Evolutionary conservation across 306 rosid genomes (phyloP), one percentile per base, ranked within the genome.

Genomic region (Dalbergia oliveri): DNA sequence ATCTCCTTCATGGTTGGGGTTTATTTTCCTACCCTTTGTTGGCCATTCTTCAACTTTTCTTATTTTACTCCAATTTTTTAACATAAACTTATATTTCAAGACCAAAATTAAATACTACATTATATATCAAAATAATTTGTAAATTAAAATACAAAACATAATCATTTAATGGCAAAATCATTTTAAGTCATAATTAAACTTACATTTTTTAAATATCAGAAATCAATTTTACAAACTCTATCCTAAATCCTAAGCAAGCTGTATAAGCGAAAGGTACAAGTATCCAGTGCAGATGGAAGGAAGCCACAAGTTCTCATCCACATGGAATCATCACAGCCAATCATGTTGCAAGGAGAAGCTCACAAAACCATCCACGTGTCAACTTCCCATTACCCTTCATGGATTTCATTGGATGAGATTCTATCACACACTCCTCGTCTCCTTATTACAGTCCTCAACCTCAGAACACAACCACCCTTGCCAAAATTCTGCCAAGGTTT

Each of bases 331-430:
- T 47, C 58, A 51, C 75, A 67, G 51, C 90, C 91, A 91, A 84
- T 86, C 87, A 71, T 44, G 19, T 18, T 8, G 44, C 69, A 73
- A 43, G 4, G 6, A 5, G 35, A 19, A 62, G 45, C 83, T 34
- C 33, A 77, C 54, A 69, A 8, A 61, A 63, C 14, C 26, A 35
- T 84, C 93, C 91, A 87, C 91, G 79, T 89, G 93, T 87, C 89
- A 76, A 16, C 8, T 16, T 69, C 15, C 86, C 79, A 85, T 91
- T 87, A 56, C 68, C 34, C 13, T 31, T 80, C 87, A 76, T 57
- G 73, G 93, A 91, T 91, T 87, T 86, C 91, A 57, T 85, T 68
- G 90, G 96, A 91, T 91, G 89, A 89, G 5, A n/a, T 81, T 75
- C 61, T 76, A 89, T 86, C 88, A 79, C 74, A 2, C 12, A 3